These are phyloP conservation scores for Bolboschoenoplectus hybrid DNA, from an alignment of 202 grass and related monocot species.

Conservation along the genomic window DNA sequence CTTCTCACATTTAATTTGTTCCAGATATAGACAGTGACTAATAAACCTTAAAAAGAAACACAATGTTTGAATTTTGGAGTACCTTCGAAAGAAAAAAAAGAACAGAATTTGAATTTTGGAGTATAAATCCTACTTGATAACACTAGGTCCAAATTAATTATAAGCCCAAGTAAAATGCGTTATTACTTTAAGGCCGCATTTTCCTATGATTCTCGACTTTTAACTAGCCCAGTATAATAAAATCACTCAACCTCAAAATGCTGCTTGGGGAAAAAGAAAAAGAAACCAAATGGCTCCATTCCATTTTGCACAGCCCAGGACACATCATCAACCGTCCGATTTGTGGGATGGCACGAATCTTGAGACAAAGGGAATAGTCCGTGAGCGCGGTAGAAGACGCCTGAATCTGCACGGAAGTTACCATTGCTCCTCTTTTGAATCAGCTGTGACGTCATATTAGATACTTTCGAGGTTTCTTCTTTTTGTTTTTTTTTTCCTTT, in stretches of 20 bases:
- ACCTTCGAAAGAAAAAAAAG: background rate
- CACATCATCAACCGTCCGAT: background rate
- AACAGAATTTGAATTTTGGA: background rate
- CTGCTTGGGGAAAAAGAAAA: slow-evolving; percentile 29
- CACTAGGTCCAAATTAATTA: background rate
- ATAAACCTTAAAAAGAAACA: background rate
- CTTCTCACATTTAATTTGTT: too few relatives aligned
- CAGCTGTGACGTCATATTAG: slow-evolving; percentile 35
- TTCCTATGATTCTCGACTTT: background rate
- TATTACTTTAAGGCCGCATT: background rate
- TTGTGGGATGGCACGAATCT: background rate
- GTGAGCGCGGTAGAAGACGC: background rate
- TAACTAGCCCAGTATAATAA: background rate
- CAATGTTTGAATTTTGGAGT: background rate
- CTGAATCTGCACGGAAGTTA: background rate
- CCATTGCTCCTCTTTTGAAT: background rate
- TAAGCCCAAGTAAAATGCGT: background rate
- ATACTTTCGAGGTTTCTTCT: background rate
- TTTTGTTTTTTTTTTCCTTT: background rate
- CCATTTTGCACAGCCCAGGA: background rate
- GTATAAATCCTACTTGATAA: background rate
- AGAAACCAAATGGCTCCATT: background rate
- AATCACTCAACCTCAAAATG: background rate
- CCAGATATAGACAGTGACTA: background rate
- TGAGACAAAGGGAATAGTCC: background rate